These are phyloP conservation scores for Puccinia coronata DNA, from an alignment of 1,284 basidiomycete genomes.

Conservation along the genomic window DNA sequence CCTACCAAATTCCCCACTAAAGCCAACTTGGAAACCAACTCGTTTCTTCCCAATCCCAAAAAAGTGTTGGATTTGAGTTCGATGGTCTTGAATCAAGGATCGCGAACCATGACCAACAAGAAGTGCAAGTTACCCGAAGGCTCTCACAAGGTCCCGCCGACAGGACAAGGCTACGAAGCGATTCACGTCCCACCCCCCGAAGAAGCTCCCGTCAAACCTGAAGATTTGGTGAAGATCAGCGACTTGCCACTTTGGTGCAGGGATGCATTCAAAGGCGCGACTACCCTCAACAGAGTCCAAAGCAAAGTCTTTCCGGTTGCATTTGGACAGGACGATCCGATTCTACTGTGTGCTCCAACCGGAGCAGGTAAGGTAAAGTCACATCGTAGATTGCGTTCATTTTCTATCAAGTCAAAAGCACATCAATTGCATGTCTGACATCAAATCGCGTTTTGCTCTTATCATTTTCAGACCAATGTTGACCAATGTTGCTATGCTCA, in stretches of 20 bases:
- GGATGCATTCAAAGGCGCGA: slow-evolving; percentile 72
- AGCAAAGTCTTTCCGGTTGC: slow-evolving; percentile 89
- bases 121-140: slow-evolving; percentile 97
- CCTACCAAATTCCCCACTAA: slow-evolving; percentile 71
- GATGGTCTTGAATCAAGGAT: slow-evolving; percentile 94
- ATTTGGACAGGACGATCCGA: slow-evolving; percentile 85
- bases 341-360: slow-evolving; percentile 94
- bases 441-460: not conserved
- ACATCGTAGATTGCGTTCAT: not conserved
- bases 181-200: slow-evolving; percentile 96
- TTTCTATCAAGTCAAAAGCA: not conserved
- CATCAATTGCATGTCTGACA: not conserved
- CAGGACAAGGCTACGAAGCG: slow-evolving; percentile 96
- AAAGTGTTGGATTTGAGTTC: slow-evolving; percentile 84
- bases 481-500: slow-evolving; percentile 96
- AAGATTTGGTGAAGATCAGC: slow-evolving; percentile 73
- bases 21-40: slow-evolving; percentile 83
- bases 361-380: slow-evolving; percentile 78
- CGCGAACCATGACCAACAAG: slow-evolving; percentile 96
- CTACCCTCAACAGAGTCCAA: slow-evolving; percentile 88
- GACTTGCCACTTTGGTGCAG: slow-evolving; percentile 83
- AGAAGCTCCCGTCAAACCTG: slow-evolving; percentile 66
- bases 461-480: slow-evolving; percentile 71
- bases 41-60: slow-evolving; percentile 77
- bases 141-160: slow-evolving; percentile 79